These are phyloP conservation scores for Viola odorata DNA, from an alignment of 345 rosid species.

Conservation along the genomic window DNA sequence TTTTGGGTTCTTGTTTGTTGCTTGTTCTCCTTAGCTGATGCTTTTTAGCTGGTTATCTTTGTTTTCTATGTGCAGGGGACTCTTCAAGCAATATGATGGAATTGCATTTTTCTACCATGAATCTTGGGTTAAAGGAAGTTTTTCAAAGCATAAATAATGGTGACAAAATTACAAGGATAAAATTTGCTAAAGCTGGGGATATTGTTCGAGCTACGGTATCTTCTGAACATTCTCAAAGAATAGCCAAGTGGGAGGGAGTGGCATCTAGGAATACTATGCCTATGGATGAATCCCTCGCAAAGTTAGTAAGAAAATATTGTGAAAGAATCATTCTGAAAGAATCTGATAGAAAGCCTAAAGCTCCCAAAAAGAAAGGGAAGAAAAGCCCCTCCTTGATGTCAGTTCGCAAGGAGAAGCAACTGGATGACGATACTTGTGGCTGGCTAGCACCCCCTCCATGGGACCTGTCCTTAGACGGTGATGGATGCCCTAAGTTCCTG, in stretches of 20 bases:
- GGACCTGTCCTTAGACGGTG: slow-evolving; percentile 74
- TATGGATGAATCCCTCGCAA: slow-evolving; percentile 57
- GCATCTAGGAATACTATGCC: slow-evolving; percentile 48
- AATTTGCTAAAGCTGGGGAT: slow-evolving; percentile 48
- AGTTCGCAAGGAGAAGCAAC: slow-evolving; percentile 30
- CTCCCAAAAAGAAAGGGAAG: slow-evolving; percentile 58
- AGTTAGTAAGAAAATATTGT: slow-evolving; percentile 57
- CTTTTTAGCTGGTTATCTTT: not conserved
- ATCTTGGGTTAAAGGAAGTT: slow-evolving; percentile 61
- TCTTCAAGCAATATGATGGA: slow-evolving; percentile 5
- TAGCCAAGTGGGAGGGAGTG: slow-evolving; percentile 29
- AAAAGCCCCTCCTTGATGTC: slow-evolving; percentile 25
- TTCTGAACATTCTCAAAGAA: slow-evolving; percentile 35
- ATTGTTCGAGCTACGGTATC: slow-evolving; percentile 50
- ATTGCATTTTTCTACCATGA: slow-evolving; percentile 24
- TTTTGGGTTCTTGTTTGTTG: not conserved
- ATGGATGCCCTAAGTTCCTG: slow-evolving; percentile 83
- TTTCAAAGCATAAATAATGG: slow-evolving; percentile 32
- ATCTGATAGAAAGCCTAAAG: slow-evolving; percentile 59
- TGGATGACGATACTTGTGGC: slow-evolving; percentile 26
- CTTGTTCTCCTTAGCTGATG: not conserved
- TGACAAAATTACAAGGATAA: slow-evolving; percentile 29
- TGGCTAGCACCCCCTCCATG: slow-evolving; percentile 92
- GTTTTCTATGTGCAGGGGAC: slow-evolving; percentile 24
- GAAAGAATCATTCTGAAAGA: slow-evolving; percentile 62